A percentile compares a stretch with the other conserved stretches of the same genome.
These are phyloP conservation scores for Penicillium palitans DNA, from an alignment of 2,329 filamentous ascomycete species.

Conservation along the genomic window DNA sequence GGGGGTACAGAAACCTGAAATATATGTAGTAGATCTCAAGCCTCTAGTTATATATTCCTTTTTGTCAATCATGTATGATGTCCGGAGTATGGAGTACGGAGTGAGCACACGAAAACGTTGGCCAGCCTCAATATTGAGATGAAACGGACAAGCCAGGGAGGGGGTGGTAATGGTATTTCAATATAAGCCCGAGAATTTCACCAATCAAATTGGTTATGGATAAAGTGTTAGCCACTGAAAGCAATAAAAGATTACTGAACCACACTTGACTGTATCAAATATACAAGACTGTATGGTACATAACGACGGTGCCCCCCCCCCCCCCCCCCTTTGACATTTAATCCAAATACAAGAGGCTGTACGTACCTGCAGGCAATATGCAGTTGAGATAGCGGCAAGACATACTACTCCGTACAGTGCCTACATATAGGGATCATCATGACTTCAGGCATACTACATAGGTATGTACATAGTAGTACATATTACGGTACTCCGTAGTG, in stretches of 20 bases:
- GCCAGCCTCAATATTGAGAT: background rate
- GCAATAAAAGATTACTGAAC: background rate
- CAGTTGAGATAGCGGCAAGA: background rate
- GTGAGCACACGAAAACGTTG: background rate
- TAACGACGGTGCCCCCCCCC: background rate
- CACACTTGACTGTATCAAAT: background rate
- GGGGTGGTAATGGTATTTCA: conserved; percentile 3
- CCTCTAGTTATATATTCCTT: background rate
- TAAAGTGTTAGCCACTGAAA: background rate
- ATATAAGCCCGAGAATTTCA: accelerated
- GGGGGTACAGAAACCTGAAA: background rate
- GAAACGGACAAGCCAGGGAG: background rate
- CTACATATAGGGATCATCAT: background rate
- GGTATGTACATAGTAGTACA: too few relatives aligned
- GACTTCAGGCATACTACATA: background rate
- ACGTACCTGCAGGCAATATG: conserved; percentile 1
- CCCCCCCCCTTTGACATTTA: background rate
- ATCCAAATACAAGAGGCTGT: background rate
- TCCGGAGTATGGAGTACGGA: background rate
- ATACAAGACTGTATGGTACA: background rate
- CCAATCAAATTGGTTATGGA: background rate
- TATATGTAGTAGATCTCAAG: background rate
- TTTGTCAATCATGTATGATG: background rate
- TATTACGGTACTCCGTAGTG: background rate
- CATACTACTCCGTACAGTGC: background rate